Percentiles rank a stretch among this genome's conserved stretches.
Conservation (phyloP, 139 green algal genomes). For the Edaphochlamys debaryana region DNA sequence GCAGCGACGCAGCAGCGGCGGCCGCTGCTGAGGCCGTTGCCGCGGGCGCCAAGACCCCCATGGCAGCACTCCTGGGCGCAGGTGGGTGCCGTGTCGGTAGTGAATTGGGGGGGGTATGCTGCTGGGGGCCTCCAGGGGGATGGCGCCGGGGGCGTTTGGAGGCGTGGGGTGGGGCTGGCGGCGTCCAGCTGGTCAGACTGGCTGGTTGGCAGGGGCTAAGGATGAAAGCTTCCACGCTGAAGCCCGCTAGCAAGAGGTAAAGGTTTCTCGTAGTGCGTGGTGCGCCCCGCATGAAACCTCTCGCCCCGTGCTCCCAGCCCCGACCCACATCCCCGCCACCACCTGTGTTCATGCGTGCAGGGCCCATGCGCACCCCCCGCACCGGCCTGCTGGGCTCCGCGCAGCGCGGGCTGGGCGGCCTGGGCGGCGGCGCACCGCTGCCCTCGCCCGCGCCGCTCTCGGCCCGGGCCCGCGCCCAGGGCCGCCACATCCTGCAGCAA, state of each 20-base stretch:
- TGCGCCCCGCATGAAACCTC: too few species aligned
- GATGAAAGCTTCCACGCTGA: too few species aligned
- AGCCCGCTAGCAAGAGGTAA: too few species aligned
- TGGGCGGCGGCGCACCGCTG: background rate
- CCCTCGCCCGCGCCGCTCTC: constrained; percentile 27
- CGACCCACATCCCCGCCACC: too few species aligned
- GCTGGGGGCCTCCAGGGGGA: too few species aligned
- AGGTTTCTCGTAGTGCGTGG: too few species aligned
- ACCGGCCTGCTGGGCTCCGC: constrained; percentile 11
- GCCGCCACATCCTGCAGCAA: too few species aligned
- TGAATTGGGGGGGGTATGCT: background rate
- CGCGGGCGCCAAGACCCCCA: constrained; percentile 1
- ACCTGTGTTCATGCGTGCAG: background rate
- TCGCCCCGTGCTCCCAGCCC: background rate
- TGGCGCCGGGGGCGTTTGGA: too few species aligned
- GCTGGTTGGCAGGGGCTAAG: too few species aligned
- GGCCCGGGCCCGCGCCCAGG: background rate
- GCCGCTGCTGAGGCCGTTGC: background rate
- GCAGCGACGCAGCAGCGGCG: too few species aligned
- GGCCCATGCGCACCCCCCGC: constrained; percentile 1
- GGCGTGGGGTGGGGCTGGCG: too few species aligned
- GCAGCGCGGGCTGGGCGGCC: background rate
- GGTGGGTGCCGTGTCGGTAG: background rate
- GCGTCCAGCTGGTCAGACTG: too few species aligned
- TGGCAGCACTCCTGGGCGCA: background rate